Evolutionary conservation across 2,329 filamentous ascomycete species (phyloP).

Genomic region (Penicillium sp.): DNA sequence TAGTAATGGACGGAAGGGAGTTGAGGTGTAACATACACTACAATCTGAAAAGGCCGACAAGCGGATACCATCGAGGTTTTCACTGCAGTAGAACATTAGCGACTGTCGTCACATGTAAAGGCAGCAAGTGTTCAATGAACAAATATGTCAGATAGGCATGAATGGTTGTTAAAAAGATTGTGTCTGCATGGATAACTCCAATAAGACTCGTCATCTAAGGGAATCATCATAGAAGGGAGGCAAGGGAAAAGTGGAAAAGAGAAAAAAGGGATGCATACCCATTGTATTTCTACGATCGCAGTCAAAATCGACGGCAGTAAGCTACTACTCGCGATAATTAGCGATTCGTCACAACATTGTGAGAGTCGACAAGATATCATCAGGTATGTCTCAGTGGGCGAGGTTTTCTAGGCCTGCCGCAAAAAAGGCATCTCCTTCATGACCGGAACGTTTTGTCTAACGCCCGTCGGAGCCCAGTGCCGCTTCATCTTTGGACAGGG

Average conservation of each 20-base stretch:
- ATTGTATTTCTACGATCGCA: conserved; percentile 13
- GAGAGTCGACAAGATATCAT: conserved; percentile 20
- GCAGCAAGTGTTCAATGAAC: conserved; percentile 5
- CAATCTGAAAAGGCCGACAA: conserved; percentile 1
- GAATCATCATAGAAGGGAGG: conserved; percentile 47
- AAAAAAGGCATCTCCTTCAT: conserved; percentile 83
- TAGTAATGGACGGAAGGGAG: conserved; percentile 37
- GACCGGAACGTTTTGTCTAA: conserved; percentile 48
- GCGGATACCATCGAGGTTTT: not conserved
- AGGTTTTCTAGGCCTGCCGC: conserved; percentile 99
- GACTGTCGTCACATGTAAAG: conserved; percentile 5
- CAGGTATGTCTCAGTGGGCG: conserved; percentile 73
- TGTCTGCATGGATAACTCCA: conserved; percentile 62
- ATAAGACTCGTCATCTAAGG: conserved; percentile 66
- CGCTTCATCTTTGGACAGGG: conserved; percentile 48
- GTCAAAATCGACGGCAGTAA: conserved; percentile 7
- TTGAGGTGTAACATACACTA: conserved; percentile 30
- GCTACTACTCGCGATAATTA: conserved; percentile 25
- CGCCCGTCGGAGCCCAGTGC: conserved; percentile 94
- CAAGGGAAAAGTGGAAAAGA: conserved; percentile 1
- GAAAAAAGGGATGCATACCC: conserved; percentile 15
- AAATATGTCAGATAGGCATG: conserved; percentile 54
- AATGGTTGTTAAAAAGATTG: conserved; percentile 55
- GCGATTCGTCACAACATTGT: conserved; percentile 23
- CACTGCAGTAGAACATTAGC: conserved; percentile 11